These are phyloP conservation scores for Epichloe hybrida DNA, from an alignment of 2,329 filamentous ascomycete genomes.

Conservation along the genomic window DNA sequence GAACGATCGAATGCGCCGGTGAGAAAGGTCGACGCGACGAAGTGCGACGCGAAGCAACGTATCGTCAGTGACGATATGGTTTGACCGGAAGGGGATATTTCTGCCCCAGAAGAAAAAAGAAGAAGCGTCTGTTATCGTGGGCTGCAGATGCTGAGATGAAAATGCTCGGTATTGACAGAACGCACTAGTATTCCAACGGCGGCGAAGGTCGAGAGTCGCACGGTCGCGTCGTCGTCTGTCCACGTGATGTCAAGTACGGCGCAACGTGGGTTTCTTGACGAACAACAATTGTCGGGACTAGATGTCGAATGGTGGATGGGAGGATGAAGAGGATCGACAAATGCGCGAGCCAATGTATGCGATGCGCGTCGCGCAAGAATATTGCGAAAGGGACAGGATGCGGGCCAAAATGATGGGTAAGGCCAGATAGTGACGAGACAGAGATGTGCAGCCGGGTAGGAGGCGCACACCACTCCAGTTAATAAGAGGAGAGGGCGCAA, in stretches of 20 bases:
- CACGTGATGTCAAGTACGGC: neutral
- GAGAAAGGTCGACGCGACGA: neutral
- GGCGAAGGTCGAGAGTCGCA: neutral
- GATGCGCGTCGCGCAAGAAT: neutral
- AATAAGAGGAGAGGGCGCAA: constrained; percentile 3
- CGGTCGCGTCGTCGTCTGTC: neutral
- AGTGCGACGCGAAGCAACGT: neutral
- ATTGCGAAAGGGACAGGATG: constrained; percentile 1
- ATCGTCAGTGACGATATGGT: too few relatives aligned
- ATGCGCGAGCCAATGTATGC: constrained; percentile 1
- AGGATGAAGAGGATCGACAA: too few relatives aligned
- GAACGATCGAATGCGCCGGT: constrained; percentile 3
- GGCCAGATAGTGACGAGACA: neutral
- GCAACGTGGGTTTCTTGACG: neutral
- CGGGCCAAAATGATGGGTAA: neutral
- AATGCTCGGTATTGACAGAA: neutral
- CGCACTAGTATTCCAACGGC: neutral
- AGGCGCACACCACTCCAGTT: constrained; percentile 2
- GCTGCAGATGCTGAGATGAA: neutral
- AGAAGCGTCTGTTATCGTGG: neutral
- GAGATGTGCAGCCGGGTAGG: constrained; percentile 3
- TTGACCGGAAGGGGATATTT: too few relatives aligned
- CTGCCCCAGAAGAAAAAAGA: neutral
- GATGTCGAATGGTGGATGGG: neutral
- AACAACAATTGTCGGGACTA: neutral